Conservation (phyloP, 2,329 filamentous ascomycete species). For the Phaeosphaeriaceae sp. region DNA sequence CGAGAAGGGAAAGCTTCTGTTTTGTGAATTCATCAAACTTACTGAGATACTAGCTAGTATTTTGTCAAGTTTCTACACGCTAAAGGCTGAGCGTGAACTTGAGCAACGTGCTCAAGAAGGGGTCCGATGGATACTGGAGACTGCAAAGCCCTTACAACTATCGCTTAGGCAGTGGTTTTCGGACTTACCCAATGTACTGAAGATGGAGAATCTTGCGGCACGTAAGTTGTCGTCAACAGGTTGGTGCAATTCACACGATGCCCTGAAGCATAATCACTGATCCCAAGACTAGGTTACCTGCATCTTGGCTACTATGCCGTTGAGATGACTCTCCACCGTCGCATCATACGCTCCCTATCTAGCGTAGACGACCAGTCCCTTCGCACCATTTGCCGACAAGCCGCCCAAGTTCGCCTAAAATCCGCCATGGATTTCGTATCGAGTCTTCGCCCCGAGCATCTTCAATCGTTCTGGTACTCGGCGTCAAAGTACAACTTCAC, state of each 20-base stretch:
- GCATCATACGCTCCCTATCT: slow-evolving; percentile 47
- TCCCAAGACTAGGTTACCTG: slow-evolving; percentile 45
- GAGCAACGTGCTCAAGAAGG: slow-evolving; percentile 50
- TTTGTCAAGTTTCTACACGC: slow-evolving; percentile 60
- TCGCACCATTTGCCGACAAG: slow-evolving; percentile 49
- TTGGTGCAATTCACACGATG: slow-evolving; percentile 11
- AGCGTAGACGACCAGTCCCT: slow-evolving; percentile 39
- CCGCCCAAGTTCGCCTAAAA: slow-evolving; percentile 52
- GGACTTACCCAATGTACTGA: slow-evolving; percentile 55
- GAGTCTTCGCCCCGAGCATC: slow-evolving; percentile 52
- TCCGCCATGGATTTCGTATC: slow-evolving; percentile 57
- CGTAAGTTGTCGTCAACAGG: slow-evolving; percentile 41
- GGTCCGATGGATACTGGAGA: slow-evolving; percentile 59
- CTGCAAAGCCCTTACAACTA: slow-evolving; percentile 62
- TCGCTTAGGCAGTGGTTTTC: slow-evolving; percentile 62
- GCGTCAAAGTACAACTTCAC: slow-evolving; percentile 53
- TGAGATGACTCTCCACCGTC: slow-evolving; percentile 55
- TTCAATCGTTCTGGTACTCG: slow-evolving; percentile 58
- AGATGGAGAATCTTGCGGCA: slow-evolving; percentile 54
- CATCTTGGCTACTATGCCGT: slow-evolving; percentile 56
- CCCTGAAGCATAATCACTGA: not conserved
- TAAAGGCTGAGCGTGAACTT: slow-evolving; percentile 56
- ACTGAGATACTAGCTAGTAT: slow-evolving; percentile 61
- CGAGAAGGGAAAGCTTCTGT: slow-evolving; percentile 49
- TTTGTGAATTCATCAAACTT: slow-evolving; percentile 60